These are phyloP conservation scores for Pyrrhoderma lamaoense DNA, from an alignment of 1,284 basidiomycete species.

Conservation along the genomic window DNA sequence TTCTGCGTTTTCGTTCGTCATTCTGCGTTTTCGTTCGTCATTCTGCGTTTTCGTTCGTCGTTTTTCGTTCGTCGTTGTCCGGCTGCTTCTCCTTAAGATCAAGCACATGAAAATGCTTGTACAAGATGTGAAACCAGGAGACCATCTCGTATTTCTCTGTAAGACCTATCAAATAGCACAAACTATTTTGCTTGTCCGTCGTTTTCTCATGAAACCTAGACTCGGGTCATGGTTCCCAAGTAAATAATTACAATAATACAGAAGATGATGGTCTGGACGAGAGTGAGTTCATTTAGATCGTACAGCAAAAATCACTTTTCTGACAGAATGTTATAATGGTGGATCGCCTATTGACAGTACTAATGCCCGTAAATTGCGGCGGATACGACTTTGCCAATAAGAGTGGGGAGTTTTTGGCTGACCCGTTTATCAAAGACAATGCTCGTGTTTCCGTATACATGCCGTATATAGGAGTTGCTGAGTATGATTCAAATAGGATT, in stretches of 20 bases:
- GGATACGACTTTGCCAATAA: constrained; percentile 4
- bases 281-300: constrained; percentile 5
- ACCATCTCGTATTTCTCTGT: constrained; percentile 20
- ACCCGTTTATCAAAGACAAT: constrained; percentile 17
- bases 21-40: no score
- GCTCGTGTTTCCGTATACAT: constrained; percentile 1
- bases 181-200: no score
- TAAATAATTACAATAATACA: constrained; percentile 6
- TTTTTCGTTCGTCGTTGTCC: no score
- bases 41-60: no score
- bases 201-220: constrained; percentile 4
- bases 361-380: constrained; percentile 12
- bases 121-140: constrained; percentile 15
- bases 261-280: constrained; percentile 20
- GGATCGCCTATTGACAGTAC: constrained; percentile 7
- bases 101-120: constrained; percentile 16
- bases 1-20: no score
- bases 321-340: neutral
- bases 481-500: neutral
- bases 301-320: neutral
- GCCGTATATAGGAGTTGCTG: neutral
- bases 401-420: neutral
- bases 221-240: constrained; percentile 19
- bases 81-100: no score
- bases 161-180: constrained; percentile 3